Conservation (phyloP, 2,329 filamentous ascomycete species). For the Aureobasidium uvarum region DNA sequence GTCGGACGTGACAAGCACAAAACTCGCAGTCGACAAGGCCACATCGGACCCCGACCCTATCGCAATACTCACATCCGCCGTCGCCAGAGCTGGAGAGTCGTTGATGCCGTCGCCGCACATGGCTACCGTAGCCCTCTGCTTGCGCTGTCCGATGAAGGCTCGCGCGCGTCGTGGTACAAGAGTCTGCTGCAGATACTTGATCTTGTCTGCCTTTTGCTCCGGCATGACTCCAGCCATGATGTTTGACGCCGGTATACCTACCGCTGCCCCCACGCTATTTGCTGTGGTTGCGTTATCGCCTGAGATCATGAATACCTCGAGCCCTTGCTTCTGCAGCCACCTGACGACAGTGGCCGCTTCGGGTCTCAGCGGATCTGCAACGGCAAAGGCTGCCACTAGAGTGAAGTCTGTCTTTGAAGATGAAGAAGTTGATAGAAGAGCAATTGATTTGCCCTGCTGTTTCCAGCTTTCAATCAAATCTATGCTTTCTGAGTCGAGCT, state of each 20-base stretch:
- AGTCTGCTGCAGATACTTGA: slow-evolving; percentile 50
- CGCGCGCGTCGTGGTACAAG: slow-evolving; percentile 23
- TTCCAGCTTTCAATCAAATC: slow-evolving; percentile 43
- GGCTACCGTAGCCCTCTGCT: slow-evolving; percentile 60
- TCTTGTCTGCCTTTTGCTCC: slow-evolving; percentile 73
- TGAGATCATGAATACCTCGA: slow-evolving; percentile 86
- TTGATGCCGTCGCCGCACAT: slow-evolving; percentile 90
- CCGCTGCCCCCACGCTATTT: slow-evolving; percentile 67
- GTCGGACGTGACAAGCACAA: slow-evolving; percentile 72
- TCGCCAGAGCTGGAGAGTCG: slow-evolving; percentile 75
- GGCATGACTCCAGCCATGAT: slow-evolving; percentile 87
- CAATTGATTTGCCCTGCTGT: slow-evolving; percentile 44
- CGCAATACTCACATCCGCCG: slow-evolving; percentile 79
- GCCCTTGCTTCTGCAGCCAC: slow-evolving; percentile 62
- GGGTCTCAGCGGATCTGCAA: slow-evolving; percentile 75
- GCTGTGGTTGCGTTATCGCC: slow-evolving; percentile 89
- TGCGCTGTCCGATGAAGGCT: slow-evolving; percentile 5
- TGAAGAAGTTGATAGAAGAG: slow-evolving; percentile 34
- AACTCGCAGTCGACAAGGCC: slow-evolving; percentile 75
- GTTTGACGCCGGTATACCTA: slow-evolving; percentile 71
- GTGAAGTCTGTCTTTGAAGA: slow-evolving; percentile 34
- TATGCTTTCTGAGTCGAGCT: slow-evolving; percentile 32
- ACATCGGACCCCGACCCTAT: slow-evolving; percentile 80
- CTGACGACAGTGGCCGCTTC: slow-evolving; percentile 55
- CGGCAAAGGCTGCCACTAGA: slow-evolving; percentile 67